Evolutionary conservation across 163 green algal genomes (phyloP).

Genomic region (Chloroidium sp.): DNA sequence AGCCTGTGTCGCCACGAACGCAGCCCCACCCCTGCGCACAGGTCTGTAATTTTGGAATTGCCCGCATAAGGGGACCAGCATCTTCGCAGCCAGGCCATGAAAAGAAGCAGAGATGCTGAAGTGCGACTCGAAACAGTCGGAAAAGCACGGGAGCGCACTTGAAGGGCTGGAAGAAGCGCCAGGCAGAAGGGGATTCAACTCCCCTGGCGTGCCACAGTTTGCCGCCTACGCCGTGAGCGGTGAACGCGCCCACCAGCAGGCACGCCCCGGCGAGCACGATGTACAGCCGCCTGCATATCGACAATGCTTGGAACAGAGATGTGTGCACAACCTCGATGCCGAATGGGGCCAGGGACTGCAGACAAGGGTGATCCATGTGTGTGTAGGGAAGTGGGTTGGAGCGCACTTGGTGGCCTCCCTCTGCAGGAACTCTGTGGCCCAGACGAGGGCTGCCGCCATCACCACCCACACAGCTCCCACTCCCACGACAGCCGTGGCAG

Average conservation of each 20-base stretch:
- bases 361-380: no score
- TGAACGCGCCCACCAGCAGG: slow-evolving; percentile 36
- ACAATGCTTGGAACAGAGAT: not conserved
- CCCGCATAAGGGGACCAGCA: not conserved
- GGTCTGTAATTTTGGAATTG: not conserved
- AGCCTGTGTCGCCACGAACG: slow-evolving; percentile 70
- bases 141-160: not conserved
- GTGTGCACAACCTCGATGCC: no score
- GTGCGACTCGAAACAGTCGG: no score
- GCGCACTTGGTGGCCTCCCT: no score
- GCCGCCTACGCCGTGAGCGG: slow-evolving; percentile 42
- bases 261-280: slow-evolving; percentile 34
- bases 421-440: no score
- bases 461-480: no score
- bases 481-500: no score
- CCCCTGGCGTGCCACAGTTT: slow-evolving; percentile 21
- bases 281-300: slow-evolving; percentile 15
- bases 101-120: not conserved
- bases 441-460: no score
- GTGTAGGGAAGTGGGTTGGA: no score
- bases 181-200: slow-evolving; percentile 13
- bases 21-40: slow-evolving; percentile 39
- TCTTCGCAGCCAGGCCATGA: not conserved
- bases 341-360: no score
- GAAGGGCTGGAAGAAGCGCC: slow-evolving; percentile 79